Base-by-base conservation (phyloP, 2,329 filamentous ascomycete species). In the Colletotrichum sp. region DNA sequence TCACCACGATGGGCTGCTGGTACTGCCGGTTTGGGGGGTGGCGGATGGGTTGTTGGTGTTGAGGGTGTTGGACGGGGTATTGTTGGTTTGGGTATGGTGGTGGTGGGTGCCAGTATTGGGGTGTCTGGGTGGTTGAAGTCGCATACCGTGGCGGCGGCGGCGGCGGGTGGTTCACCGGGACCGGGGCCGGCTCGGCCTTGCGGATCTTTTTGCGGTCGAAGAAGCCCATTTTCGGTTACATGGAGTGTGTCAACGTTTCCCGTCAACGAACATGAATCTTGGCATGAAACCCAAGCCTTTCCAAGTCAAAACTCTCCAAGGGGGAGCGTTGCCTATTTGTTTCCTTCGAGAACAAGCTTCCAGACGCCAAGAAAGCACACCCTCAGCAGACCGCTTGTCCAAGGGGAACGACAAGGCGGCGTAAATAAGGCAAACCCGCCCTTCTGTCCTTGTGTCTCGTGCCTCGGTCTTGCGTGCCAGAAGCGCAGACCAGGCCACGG, bases 1-100 rank as follows among this genome's bases (percentile, higher is more conserved):
- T 89, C 65, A 90, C 87, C 32, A 90, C 84, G 69, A 90, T 86
- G 9, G 88, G 86, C 30, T 83, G 83, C n/a, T 15, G 69, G 25
- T 63, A 69, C 9, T 63, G 63, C n/a, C 59, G 32, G 12, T 59
- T 71, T 29, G 81, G 77, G 22, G 79, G 74, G 22, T 69, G 32
- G 70, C 61, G n/a, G 62, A 19, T 78, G 75, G 55, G 62, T 77
- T 44, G 77, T 74, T 69, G 80, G 63, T 55, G 80, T 63, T 34
- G 81, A 61, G 16, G 79, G 70, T 72, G 71, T 68, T 67, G 77
- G 49, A 39, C 63, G 25, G 36, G 76, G 68, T 73, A 68, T 39
- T 62, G 67, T 6, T 66, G 77, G 44, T 29, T 69, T 5, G 67
- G 69, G 22, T 77, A 62, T 11, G 63, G 77, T 27, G 69, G 67